phyloP scores from a whole-genome alignment of 495 filamentous ascomycete genomes.

The Pyronema domesticum region DNA sequence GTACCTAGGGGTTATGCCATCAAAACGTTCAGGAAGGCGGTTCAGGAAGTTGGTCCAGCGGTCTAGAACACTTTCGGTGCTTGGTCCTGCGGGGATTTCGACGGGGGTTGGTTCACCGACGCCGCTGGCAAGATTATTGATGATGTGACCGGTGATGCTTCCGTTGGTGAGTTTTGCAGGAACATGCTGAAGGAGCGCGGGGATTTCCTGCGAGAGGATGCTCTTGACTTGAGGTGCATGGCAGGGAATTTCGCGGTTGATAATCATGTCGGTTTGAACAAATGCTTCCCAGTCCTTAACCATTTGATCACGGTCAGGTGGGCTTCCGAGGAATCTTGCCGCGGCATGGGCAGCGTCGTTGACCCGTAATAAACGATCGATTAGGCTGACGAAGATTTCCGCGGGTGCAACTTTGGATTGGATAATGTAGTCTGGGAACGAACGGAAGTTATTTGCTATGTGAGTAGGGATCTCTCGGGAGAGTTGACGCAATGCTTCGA shows the following conservation, averaged over 20 bases:
- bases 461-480: conserved; percentile 60
- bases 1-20: conserved; percentile 44
- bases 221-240: conserved; percentile 24
- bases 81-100: conserved; percentile 17
- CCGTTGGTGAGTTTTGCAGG: conserved; percentile 22
- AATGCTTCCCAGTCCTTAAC: conserved; percentile 62
- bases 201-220: conserved; percentile 29
- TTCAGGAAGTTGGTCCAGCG: conserved; percentile 70
- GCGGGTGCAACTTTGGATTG: conserved; percentile 74
- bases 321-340: conserved; percentile 54
- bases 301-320: conserved; percentile 70
- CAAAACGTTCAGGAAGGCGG: conserved; percentile 56
- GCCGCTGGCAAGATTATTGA: conserved; percentile 25
- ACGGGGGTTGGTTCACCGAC: conserved; percentile 12
- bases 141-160: neutral
- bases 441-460: conserved; percentile 60
- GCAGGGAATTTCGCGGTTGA: conserved; percentile 33
- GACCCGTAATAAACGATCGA: conserved; percentile 72
- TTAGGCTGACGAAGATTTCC: conserved; percentile 65
- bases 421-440: conserved; percentile 64
- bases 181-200: conserved; percentile 22
- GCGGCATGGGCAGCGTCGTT: conserved; percentile 80
- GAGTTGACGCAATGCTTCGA: conserved; percentile 69
- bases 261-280: conserved; percentile 51
- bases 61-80: conserved; percentile 52